Conservation (phyloP, 257 asterid genomes). For the Henckelia pumila region DNA sequence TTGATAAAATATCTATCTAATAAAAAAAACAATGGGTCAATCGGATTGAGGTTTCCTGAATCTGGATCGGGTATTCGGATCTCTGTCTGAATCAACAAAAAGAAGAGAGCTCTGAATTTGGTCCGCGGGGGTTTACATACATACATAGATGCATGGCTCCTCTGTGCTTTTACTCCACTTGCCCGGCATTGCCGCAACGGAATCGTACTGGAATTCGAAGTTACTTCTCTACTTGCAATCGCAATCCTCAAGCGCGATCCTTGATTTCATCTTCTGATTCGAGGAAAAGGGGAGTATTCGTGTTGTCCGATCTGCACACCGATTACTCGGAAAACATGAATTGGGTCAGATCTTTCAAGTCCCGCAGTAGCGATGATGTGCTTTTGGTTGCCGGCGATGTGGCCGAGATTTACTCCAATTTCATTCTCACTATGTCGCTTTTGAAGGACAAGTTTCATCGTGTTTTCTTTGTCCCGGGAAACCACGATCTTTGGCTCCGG, state of each 20-base stretch:
- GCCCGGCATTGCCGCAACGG: too few species aligned
- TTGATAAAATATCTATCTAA: too few species aligned
- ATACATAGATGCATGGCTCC: too few species aligned
- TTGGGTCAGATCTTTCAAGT: slow-evolving; percentile 53
- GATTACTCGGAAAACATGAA: slow-evolving; percentile 71
- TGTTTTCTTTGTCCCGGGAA: slow-evolving; percentile 83
- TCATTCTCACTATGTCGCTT: slow-evolving; percentile 58
- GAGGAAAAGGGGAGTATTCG: slow-evolving; percentile 36
- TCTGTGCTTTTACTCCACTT: too few species aligned
- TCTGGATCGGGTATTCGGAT: too few species aligned
- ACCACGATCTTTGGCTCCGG: slow-evolving; percentile 90
- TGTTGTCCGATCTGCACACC: slow-evolving; percentile 83
- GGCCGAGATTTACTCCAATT: slow-evolving; percentile 69
- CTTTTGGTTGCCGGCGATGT: slow-evolving; percentile 89
- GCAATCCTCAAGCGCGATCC: background rate
- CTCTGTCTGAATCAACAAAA: too few species aligned
- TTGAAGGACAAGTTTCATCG: slow-evolving; percentile 64
- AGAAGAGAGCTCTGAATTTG: too few species aligned
- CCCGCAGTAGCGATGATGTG: slow-evolving; percentile 36
- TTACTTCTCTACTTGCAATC: background rate
- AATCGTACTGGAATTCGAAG: background rate
- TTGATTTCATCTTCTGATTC: background rate
- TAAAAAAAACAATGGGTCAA: too few species aligned
- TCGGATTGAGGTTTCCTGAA: too few species aligned
- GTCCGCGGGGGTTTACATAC: too few species aligned